Evolutionary conservation across 1,284 basidiomycete genomes (phyloP), one percentile per base, ranked within the genome.

Genomic region (Trichosporon coremiiforme): DNA sequence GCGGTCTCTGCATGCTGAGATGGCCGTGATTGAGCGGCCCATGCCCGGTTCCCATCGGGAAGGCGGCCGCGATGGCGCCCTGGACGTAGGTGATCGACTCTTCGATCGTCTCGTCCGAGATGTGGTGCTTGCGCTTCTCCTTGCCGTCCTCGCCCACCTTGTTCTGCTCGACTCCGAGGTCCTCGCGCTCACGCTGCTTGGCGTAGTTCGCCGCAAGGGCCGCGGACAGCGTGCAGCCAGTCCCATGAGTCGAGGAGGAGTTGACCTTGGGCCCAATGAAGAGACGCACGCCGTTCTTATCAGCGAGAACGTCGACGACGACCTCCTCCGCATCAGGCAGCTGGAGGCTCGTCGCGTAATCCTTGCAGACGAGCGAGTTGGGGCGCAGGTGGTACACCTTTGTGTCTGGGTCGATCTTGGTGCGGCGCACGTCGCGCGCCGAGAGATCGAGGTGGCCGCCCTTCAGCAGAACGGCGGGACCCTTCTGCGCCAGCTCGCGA

Each of bases 1-100:
- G 80, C 2, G 85, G 76, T 0, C 87, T 84, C 10, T 77, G 82
- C 0, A 84, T 79, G n/a, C 90, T 84, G 0, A 88, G 85, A 78
- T 94, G 91, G 67, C 90, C 85, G 79, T 98, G 95, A 81, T 98
- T 94, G 22, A 98, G 86, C 1, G 95, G 94, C 0, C 94, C 95
- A 68, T 90, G 85, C 0, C 95, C 95, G 8, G 85, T 82, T 1
- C 95, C 95, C 1, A 96, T 87, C 0, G 87, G 82, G 62, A 86
- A 84, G 0, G 94, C 90, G 0, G 88, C 87, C 38, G 88, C 87
- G 60, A 98, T 95, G 0, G 90, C 94, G 0, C 87, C 81, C 76
- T 94, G 88, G 0, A 92, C 93, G 78, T 91, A 98, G 7, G 82
- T 79, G 0, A 90, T 90, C 0, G 90, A 93, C 12, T 82, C 78